Percentiles rank a stretch among this genome's conserved stretches.
Evolutionary conservation across 371 early-diverging fungal species (phyloP).

Genomic region (Circinella umbellata): DNA sequence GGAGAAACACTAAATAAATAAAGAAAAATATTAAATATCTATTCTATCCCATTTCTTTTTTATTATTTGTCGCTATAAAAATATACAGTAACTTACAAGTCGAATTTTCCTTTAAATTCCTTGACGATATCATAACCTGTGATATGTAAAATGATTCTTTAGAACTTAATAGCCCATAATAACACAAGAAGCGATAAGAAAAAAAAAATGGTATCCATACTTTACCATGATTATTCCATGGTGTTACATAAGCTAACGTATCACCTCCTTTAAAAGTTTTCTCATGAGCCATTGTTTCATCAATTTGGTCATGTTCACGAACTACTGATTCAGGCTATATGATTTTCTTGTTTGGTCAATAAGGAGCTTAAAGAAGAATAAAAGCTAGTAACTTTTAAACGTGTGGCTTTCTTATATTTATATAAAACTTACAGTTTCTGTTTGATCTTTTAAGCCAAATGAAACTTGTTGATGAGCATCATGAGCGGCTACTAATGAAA

Average conservation of each 20-base stretch:
- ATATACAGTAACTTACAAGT: slow-evolving; percentile 42
- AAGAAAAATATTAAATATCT: no score
- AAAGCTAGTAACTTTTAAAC: not conserved
- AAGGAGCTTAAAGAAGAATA: not conserved
- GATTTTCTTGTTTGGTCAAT: not conserved
- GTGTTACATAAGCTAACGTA: slow-evolving; percentile 68
- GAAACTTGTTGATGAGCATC: slow-evolving; percentile 7
- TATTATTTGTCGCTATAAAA: not conserved
- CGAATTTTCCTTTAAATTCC: slow-evolving; percentile 69
- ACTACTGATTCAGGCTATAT: slow-evolving; percentile 23
- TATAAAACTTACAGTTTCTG: not conserved
- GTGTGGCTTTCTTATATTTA: no score
- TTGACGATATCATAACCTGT: slow-evolving; percentile 65
- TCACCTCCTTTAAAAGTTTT: slow-evolving; percentile 43
- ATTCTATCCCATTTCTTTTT: no score
- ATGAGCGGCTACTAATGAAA: not conserved
- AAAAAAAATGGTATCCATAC: not conserved
- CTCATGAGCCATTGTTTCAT: slow-evolving; percentile 30
- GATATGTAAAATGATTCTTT: not conserved
- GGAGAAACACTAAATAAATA: slow-evolving; percentile 51
- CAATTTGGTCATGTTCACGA: slow-evolving; percentile 21
- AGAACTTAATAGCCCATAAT: no score
- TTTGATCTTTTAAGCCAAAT: not conserved
- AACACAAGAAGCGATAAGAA: not conserved
- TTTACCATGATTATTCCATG: slow-evolving; percentile 69